phyloP scores from a whole-genome alignment of 306 rosid genomes.

The Gleditsia sinensis region DNA sequence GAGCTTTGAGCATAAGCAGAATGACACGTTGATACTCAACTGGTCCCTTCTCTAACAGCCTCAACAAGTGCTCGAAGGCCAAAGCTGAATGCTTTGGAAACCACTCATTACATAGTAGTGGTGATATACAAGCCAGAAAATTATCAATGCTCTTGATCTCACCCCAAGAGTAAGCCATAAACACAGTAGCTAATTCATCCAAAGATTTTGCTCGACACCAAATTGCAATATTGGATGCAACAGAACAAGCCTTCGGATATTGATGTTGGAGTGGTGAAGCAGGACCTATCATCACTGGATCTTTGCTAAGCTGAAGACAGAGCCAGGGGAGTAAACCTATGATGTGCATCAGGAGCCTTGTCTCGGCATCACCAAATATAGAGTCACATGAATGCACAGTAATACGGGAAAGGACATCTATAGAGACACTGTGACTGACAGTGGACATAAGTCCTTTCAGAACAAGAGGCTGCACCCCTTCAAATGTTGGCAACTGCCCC shows the following conservation, averaged over 20 bases:
- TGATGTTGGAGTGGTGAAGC: conserved; percentile 90
- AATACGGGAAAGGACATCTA: conserved; percentile 88
- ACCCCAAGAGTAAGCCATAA: conserved; percentile 79
- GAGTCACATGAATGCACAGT: conserved; percentile 98
- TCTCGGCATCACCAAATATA: conserved; percentile 90
- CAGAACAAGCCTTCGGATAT: conserved; percentile 89
- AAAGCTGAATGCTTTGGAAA: conserved; percentile 92
- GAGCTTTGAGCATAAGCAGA: conserved; percentile 90
- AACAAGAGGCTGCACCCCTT: conserved; percentile 99
- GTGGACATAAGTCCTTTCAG: conserved; percentile 94
- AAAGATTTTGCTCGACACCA: conserved; percentile 95
- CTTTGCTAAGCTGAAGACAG: conserved; percentile 91
- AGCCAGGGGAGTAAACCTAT: conserved; percentile 98
- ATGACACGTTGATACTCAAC: conserved; percentile 95
- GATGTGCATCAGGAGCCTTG: conserved; percentile 97
- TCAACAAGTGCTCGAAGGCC: conserved; percentile 91
- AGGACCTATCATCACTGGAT: conserved; percentile 71
- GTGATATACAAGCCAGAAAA: conserved; percentile 92
- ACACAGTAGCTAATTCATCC: conserved; percentile 88
- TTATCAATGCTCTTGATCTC: conserved; percentile 80
- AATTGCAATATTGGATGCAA: conserved; percentile 79
- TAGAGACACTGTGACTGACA: conserved; percentile 89
- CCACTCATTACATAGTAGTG: conserved; percentile 89
- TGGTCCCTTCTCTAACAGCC: conserved; percentile 92
- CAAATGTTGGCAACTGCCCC: conserved; percentile 85